phyloP scores from a whole-genome alignment of 139 green algal genomes.

The Chlorella sp. region DNA sequence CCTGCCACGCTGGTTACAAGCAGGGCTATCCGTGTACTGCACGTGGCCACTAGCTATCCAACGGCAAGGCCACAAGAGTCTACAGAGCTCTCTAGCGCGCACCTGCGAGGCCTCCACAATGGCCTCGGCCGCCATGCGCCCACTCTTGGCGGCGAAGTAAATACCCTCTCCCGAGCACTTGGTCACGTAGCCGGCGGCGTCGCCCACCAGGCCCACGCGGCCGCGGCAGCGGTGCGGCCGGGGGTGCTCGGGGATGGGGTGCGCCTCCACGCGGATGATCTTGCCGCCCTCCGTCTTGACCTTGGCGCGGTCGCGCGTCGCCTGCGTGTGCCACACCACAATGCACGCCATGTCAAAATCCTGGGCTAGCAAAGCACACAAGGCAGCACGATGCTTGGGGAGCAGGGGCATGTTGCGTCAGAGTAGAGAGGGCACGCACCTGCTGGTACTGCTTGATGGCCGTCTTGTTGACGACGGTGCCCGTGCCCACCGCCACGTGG shows the following conservation, averaged over 20 bases:
- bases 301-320: slow-evolving; percentile 57
- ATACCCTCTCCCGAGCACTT: slow-evolving; percentile 97
- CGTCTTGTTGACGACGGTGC: slow-evolving; percentile 99
- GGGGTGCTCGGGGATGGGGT: slow-evolving; percentile 97
- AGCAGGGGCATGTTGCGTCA: too few species aligned
- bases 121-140: slow-evolving; percentile 94
- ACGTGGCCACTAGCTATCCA: too few species aligned
- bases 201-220: slow-evolving; percentile 87
- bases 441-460: slow-evolving; percentile 99
- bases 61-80: too few species aligned
- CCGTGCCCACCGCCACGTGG: slow-evolving; percentile 98
- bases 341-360: too few species aligned
- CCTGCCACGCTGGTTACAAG: too few species aligned
- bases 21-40: too few species aligned
- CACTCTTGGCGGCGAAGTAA: slow-evolving; percentile 99
- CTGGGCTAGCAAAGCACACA: too few species aligned
- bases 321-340: too few species aligned
- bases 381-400: too few species aligned
- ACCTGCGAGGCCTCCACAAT: slow-evolving; percentile 71
- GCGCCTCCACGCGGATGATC: slow-evolving; percentile 98
- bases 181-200: slow-evolving; percentile 96
- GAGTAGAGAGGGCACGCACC: too few species aligned
- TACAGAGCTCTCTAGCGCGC: background rate
- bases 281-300: slow-evolving; percentile 94
- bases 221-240: slow-evolving; percentile 73